Conservation (phyloP, 768 basidiomycete genomes). For the Lactarius deliciosus region DNA sequence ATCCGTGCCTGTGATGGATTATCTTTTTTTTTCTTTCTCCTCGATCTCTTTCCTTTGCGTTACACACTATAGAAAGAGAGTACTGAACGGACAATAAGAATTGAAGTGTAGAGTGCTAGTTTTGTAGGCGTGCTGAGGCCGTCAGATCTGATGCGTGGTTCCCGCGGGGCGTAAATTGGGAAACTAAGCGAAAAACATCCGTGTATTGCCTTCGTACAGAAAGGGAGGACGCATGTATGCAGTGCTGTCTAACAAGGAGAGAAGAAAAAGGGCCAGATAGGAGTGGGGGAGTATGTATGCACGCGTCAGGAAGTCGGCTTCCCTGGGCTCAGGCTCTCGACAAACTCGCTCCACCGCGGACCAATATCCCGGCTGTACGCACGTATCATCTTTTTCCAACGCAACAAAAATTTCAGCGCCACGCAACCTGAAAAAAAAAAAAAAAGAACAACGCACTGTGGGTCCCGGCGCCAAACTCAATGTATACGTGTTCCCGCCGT, state of each 20-base stretch:
- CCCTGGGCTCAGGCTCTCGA: constrained; percentile 20
- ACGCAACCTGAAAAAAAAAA: neutral
- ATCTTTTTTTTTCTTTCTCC: neutral
- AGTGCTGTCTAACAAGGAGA: neutral
- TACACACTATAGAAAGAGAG: neutral
- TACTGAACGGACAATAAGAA: neutral
- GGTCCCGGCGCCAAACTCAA: constrained; percentile 33
- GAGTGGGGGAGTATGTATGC: neutral
- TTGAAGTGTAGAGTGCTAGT: no score
- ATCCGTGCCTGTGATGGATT: neutral
- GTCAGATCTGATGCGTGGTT: neutral
- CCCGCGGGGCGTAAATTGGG: neutral
- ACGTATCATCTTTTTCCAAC: constrained; percentile 34
- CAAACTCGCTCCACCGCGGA: constrained; percentile 32
- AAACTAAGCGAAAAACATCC: neutral
- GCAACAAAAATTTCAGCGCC: neutral
- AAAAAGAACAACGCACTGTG: constrained; percentile 32
- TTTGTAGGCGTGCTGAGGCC: neutral
- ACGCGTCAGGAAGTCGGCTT: neutral
- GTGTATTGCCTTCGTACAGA: constrained; percentile 2
- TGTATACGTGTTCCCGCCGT: constrained; percentile 28
- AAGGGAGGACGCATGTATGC: constrained; percentile 4
- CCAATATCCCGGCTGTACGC: constrained; percentile 37
- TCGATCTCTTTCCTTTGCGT: neutral
- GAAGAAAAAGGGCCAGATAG: no score